Evolutionary conservation across 331 rosid genomes (phyloP).

Genomic region (Acacia concinna): DNA sequence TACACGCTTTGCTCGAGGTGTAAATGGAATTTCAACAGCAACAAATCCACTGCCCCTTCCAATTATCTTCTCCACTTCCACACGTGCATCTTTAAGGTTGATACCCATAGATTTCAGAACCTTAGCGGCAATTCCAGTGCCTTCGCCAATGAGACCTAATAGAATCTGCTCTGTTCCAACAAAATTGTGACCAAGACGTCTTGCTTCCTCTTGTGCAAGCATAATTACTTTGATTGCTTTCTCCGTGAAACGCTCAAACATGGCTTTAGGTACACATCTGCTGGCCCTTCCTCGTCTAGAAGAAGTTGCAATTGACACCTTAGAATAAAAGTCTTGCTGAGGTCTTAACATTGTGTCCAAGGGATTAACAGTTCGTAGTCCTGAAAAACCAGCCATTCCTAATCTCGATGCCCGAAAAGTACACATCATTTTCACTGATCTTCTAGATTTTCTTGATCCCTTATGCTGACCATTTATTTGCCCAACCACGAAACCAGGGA

Average conservation of each 20-base stretch:
- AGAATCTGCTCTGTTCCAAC: constrained; percentile 97
- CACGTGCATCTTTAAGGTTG: constrained; percentile 89
- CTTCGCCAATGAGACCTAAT: constrained; percentile 95
- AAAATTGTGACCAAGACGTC: constrained; percentile 93
- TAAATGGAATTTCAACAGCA: constrained; percentile 94
- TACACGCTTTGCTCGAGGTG: constrained; percentile 96
- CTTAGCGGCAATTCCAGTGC: constrained; percentile 98
- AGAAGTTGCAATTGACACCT: constrained; percentile 44
- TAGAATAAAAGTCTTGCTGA: constrained; percentile 47
- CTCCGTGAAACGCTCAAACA: constrained; percentile 98
- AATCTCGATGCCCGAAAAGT: constrained; percentile 37
- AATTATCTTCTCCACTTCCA: constrained; percentile 96
- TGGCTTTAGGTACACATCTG: constrained; percentile 73
- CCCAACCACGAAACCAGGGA: constrained; percentile 56
- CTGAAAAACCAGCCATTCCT: constrained; percentile 59
- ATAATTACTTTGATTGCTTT: constrained; percentile 93
- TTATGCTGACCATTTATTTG: constrained; percentile 47
- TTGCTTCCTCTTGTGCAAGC: constrained; percentile 98
- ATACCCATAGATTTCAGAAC: constrained; percentile 95
- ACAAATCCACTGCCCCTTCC: constrained; percentile 98
- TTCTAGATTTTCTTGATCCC: constrained; percentile 49
- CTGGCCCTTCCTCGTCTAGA: constrained; percentile 54
- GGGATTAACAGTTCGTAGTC: constrained; percentile 58
- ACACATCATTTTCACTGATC: constrained; percentile 62
- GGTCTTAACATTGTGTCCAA: constrained; percentile 58